A percentile compares a stretch with the other conserved stretches of the same genome.
Conservation (phyloP, 768 basidiomycete species). For the Gloeophyllum trabeum region DNA sequence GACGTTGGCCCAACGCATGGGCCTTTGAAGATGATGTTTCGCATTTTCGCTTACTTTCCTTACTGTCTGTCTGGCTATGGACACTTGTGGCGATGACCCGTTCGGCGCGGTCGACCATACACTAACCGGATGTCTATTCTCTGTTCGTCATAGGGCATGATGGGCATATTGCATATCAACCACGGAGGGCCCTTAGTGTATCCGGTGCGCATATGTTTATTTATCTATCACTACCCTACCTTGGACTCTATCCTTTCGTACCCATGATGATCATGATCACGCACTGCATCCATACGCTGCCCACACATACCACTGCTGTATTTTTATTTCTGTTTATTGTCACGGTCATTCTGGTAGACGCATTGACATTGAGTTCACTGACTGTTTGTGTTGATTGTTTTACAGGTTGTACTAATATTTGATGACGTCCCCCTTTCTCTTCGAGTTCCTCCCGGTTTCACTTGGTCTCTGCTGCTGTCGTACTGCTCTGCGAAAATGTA, state of each 20-base stretch:
- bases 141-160: background rate
- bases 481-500: background rate
- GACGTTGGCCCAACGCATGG: slow-evolving; percentile 1
- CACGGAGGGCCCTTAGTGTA: background rate
- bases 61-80: background rate
- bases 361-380: background rate
- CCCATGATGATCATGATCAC: no score
- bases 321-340: background rate
- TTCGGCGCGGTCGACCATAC: background rate
- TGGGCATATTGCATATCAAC: no score
- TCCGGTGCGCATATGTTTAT: background rate
- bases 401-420: background rate
- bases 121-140: background rate
- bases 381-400: background rate
- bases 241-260: no score
- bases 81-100: background rate
- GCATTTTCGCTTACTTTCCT: no score
- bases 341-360: no score
- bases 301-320: background rate
- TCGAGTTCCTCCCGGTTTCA: no score
- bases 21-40: no score
- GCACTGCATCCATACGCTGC: no score
- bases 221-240: no score
- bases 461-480: background rate
- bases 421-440: no score